Base-by-base conservation (phyloP, 805 yeast genomes). In the Priceomyces medius region DNA sequence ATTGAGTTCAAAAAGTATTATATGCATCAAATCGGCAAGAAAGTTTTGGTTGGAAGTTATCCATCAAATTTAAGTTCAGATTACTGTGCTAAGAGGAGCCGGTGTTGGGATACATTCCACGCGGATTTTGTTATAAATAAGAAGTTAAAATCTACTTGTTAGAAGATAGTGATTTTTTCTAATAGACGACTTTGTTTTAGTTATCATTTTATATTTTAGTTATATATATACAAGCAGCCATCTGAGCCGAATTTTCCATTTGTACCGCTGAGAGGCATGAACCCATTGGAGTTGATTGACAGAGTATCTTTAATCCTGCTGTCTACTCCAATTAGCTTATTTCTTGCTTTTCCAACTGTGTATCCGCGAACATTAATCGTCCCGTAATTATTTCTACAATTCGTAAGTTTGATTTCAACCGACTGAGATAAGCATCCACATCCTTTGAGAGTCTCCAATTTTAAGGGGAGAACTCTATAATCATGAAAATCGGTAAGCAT, bases 211-310 rank as follows among this genome's bases (percentile, higher is more conserved):
- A 14, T 8, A 8, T 4, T 21, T 19, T 18, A 31, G 12, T 20
- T 41, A 45, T 48, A 48, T 39, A 69, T 71, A 55, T 84, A 85
- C 44, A 85, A 71, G 54, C 90, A 83, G 2, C 90, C 90, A 58
- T 85, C 91, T 20, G 59, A 66, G 10, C 88, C 90, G 73, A 83
- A 82, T 27, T 68, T 66, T 0, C 88, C 89, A 26, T 48, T 53
- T 0, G 81, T 63, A 4, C 74, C 75, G 3, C 76, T 65, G 17
- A 68, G 45, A 8, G 65, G 60, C 62, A 71, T 64, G 61, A 73
- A 81, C 4, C 59, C 76, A 23, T 66, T 67, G 17, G 16, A 9
- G n/a, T 26, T 26, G 5, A 26, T 14, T 14, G n/a, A 14, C 9
- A 5, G 29, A 7, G 20, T 13, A 17, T 16, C 12, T 7, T 32